phyloP scores from a whole-genome alignment of 2,329 filamentous ascomycete genomes.

The Sporothrix dimorphospora region DNA sequence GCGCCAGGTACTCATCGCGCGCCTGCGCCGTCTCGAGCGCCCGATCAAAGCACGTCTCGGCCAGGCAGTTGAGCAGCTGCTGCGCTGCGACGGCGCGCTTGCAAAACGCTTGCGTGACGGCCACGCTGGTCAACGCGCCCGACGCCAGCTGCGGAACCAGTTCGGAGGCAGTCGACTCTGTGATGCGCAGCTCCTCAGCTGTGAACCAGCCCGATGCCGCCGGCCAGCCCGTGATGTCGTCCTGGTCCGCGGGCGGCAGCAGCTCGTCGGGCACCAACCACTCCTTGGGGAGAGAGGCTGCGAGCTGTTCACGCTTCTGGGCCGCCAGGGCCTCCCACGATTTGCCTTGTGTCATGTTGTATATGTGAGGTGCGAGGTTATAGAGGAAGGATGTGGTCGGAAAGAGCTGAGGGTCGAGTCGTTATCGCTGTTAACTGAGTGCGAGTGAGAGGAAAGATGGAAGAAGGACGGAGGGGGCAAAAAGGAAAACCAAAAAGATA shows the following conservation, averaged over 20 bases:
- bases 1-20: slow-evolving; percentile 55
- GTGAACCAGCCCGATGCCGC: slow-evolving; percentile 63
- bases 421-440: not conserved
- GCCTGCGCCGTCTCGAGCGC: slow-evolving; percentile 53
- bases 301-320: slow-evolving; percentile 49
- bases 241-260: slow-evolving; percentile 56
- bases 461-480: not conserved
- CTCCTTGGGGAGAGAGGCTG: slow-evolving; percentile 57
- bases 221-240: slow-evolving; percentile 62
- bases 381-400: not conserved
- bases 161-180: slow-evolving; percentile 40
- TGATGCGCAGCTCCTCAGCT: slow-evolving; percentile 46
- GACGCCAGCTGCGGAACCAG: slow-evolving; percentile 43
- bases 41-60: slow-evolving; percentile 57
- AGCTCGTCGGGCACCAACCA: slow-evolving; percentile 59
- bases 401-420: not conserved
- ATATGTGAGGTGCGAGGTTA: not conserved
- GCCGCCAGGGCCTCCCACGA: slow-evolving; percentile 49
- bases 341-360: slow-evolving; percentile 15
- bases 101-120: slow-evolving; percentile 45
- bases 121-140: slow-evolving; percentile 44
- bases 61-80: slow-evolving; percentile 52
- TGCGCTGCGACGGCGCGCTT: slow-evolving; percentile 46
- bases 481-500: not conserved
- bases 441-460: not conserved